Base-by-base conservation (phyloP, 2,329 filamentous ascomycete genomes). In the Fusarium duplospermum region DNA sequence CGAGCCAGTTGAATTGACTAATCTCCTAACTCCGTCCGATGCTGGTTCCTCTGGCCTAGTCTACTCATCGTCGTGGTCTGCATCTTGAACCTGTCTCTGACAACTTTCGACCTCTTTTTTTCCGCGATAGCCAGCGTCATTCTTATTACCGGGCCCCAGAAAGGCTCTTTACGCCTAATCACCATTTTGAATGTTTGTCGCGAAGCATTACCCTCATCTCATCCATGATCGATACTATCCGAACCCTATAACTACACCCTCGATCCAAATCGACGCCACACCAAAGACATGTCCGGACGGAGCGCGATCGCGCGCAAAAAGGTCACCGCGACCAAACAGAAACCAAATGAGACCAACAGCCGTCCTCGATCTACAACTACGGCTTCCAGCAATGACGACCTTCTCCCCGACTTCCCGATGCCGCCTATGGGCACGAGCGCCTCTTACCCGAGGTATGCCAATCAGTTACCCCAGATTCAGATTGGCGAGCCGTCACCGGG, bases 221-320 rank as follows among this genome's bases (percentile, higher is more conserved):
- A 8, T 52, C 10, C 18, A 52, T 52, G 47, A n/a, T n/a, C 47
- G 47, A 52, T 29, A 52, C 47, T 13, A 52, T 29, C 24, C 24
- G 10, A n/a, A 52, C 27, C 11, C 22, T 52, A n/a, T 18, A 52
- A 18, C 10, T 29, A 52, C 10, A 52, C 47, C 27, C 24, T 27
- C 47, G 18, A 52, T 29, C 45, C 45, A 16, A 27, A 50, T 31
- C 47, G 47, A 52, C 36, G 16, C 20, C 60, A 57, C 38, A 27
- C 24, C 16, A 18, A 20, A 67, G 40, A 56, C 70, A 90, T 90
- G 89, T 90, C 89, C 8, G 88, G 88, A 69, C 84, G 89, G 64
- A 90, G 88, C 80, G 89, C 88, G 35, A 85, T 88, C 74, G 88
- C 89, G 78, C 87, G 89, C 76, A 89, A 89, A 79, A 89, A 89